Evolutionary conservation across 1,284 basidiomycete species (phyloP).

Genomic region (Anthracocystis setariae): DNA sequence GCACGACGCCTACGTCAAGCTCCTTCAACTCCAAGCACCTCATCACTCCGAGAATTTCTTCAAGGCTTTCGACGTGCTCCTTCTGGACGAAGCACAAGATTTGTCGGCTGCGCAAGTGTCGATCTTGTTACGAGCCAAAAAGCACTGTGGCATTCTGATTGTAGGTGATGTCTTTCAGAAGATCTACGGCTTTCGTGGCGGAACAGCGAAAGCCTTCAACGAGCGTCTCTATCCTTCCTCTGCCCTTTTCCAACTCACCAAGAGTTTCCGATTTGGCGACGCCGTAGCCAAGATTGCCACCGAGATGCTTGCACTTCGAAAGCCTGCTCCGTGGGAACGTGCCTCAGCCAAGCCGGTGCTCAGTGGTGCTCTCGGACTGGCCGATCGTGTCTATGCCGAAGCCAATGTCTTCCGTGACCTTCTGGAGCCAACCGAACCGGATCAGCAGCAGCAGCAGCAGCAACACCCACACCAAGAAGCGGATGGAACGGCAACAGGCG

Average conservation of each 20-base stretch:
- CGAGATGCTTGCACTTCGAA: slow-evolving; percentile 51
- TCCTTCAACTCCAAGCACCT: slow-evolving; percentile 54
- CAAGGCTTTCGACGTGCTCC: slow-evolving; percentile 52
- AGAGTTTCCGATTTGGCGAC: slow-evolving; percentile 62
- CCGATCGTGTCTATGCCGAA: slow-evolving; percentile 45
- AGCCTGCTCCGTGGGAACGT: slow-evolving; percentile 51
- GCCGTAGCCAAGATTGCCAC: slow-evolving; percentile 52
- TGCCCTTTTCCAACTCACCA: slow-evolving; percentile 54
- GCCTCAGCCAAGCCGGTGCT: slow-evolving; percentile 34
- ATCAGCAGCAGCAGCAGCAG: slow-evolving; percentile 2
- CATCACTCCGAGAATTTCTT: slow-evolving; percentile 47
- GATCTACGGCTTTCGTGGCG: slow-evolving; percentile 64
- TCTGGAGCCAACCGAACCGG: slow-evolving; percentile 3
- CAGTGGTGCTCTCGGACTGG: slow-evolving; percentile 34
- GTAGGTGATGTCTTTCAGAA: slow-evolving; percentile 64
- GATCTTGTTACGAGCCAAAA: slow-evolving; percentile 52
- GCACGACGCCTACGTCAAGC: slow-evolving; percentile 64
- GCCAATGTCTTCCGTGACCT: slow-evolving; percentile 24
- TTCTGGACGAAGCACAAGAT: slow-evolving; percentile 64
- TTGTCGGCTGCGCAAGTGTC: slow-evolving; percentile 59
- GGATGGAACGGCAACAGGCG: background rate
- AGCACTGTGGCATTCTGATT: slow-evolving; percentile 57
- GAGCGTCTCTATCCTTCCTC: slow-evolving; percentile 53
- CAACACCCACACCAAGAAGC: too few relatives aligned
- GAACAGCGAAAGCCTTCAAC: slow-evolving; percentile 58